These are phyloP conservation scores for Torulaspora pretoriensis DNA, from an alignment of 1,139 yeast genomes.

Conservation along the genomic window DNA sequence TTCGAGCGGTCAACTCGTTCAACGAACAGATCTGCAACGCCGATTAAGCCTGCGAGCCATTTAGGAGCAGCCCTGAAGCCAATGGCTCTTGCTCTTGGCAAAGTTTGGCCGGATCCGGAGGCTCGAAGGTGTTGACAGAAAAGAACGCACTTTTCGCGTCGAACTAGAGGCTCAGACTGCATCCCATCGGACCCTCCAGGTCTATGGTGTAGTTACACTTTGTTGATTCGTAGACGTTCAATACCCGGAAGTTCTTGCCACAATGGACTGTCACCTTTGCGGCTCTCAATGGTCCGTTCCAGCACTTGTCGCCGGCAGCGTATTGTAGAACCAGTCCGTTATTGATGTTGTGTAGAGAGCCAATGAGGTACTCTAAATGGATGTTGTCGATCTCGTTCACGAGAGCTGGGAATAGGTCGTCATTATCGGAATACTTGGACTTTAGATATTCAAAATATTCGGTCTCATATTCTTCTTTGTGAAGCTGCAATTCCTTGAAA, in stretches of 20 bases:
- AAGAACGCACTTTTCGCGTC: slow-evolving; percentile 8
- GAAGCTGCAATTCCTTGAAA: slow-evolving; percentile 17
- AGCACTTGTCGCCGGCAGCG: slow-evolving; percentile 74
- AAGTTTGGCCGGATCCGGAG: slow-evolving; percentile 4
- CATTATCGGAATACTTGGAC: slow-evolving; percentile 21
- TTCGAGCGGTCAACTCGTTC: slow-evolving; percentile 1
- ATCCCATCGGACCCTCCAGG: slow-evolving; percentile 67
- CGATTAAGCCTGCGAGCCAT: neutral
- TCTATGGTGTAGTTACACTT: slow-evolving; percentile 74
- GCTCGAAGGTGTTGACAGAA: neutral
- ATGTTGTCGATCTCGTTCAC: slow-evolving; percentile 30
- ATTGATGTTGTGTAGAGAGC: slow-evolving; percentile 30
- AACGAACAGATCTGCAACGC: too few relatives aligned
- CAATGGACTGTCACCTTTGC: slow-evolving; percentile 65
- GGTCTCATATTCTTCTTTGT: slow-evolving; percentile 11
- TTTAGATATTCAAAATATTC: slow-evolving; percentile 25
- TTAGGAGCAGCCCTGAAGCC: neutral
- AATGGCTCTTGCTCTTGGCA: neutral
- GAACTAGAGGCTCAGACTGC: slow-evolving; percentile 33
- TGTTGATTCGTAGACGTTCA: slow-evolving; percentile 79
- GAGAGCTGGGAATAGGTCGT: slow-evolving; percentile 27
- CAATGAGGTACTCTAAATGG: slow-evolving; percentile 27
- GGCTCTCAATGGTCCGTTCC: slow-evolving; percentile 90
- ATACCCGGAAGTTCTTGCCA: slow-evolving; percentile 52
- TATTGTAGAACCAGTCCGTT: slow-evolving; percentile 44